Conservation (phyloP, 768 basidiomycete genomes). For the Hericium rajendrae region DNA sequence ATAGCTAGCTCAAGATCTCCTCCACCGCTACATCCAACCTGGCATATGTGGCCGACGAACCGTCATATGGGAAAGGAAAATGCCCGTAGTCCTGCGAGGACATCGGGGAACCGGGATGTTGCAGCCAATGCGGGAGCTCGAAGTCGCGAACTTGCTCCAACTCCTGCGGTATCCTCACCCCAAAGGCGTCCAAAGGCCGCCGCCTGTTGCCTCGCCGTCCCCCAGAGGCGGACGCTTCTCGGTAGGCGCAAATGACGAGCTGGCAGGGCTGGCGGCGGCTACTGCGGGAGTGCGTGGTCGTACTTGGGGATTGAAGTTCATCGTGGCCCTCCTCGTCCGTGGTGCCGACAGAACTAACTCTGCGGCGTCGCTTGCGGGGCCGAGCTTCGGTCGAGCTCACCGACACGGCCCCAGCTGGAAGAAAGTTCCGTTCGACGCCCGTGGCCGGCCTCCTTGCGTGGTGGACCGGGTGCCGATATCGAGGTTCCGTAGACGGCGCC, state of each 20-base stretch:
- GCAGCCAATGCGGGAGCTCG: not conserved
- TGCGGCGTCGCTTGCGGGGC: not conserved
- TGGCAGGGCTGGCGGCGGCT: conserved; percentile 17
- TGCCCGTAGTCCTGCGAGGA: not conserved
- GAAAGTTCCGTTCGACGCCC: not conserved
- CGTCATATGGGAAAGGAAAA: not conserved
- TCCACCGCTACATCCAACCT: conserved; percentile 2
- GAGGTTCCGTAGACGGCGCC: not conserved
- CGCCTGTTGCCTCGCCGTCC: conserved; percentile 43
- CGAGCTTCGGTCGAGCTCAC: not conserved
- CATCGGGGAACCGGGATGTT: not conserved
- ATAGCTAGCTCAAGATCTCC: not conserved
- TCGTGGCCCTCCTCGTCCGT: not conserved
- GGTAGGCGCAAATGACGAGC: conserved; percentile 41
- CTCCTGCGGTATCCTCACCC: conserved; percentile 22
- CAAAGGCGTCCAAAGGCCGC: conserved; percentile 40
- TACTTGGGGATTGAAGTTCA: conserved; percentile 4
- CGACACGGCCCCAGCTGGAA: not conserved
- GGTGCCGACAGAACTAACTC: not conserved
- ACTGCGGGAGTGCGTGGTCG: conserved; percentile 2
- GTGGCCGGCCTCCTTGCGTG: not conserved
- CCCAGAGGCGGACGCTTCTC: conserved; percentile 33
- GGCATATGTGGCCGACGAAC: not conserved
- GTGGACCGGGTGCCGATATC: not conserved
- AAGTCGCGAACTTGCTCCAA: conserved; percentile 11